These are phyloP conservation scores for Penicillium robsamsonii DNA, from an alignment of 495 filamentous ascomycete species.

Conservation along the genomic window DNA sequence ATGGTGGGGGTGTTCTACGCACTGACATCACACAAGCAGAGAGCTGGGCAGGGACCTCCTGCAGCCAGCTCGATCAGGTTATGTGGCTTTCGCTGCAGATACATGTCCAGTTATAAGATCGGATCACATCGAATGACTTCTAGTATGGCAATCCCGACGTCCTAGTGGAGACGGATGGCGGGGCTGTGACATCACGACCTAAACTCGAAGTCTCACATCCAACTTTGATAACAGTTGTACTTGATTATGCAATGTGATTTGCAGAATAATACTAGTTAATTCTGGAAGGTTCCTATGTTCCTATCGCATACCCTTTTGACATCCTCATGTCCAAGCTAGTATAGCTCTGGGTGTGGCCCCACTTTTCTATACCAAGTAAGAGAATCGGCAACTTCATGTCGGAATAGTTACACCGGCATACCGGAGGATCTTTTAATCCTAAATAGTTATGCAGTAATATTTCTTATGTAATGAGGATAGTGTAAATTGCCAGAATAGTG, in stretches of 20 bases:
- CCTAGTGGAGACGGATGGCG: not conserved
- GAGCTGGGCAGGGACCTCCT: conserved; percentile 1
- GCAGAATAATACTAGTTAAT: not conserved
- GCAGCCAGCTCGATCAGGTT: conserved; percentile 11
- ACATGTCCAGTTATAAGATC: not conserved
- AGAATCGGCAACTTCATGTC: not conserved
- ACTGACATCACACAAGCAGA: conserved; percentile 10
- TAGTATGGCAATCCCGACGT: not conserved
- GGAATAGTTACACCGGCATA: too few species aligned
- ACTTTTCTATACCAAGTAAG: not conserved
- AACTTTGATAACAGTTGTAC: too few species aligned
- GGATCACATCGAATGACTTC: not conserved
- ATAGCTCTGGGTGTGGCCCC: not conserved
- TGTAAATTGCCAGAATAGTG: too few species aligned
- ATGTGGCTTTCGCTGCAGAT: not conserved
- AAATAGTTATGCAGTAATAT: too few species aligned
- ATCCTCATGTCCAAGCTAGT: not conserved
- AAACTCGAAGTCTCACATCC: not conserved
- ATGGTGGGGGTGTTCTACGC: conserved; percentile 1
- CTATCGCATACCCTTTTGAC: not conserved
- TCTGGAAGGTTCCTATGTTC: not conserved
- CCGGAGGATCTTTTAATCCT: too few species aligned
- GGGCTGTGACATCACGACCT: conserved; percentile 14
- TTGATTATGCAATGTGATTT: too few species aligned
- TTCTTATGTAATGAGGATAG: too few species aligned